Evolutionary conservation across 1,139 yeast genomes (phyloP), one percentile per base, ranked within the genome.

Genomic region (Hemisphaericaspora xylofermentans): DNA sequence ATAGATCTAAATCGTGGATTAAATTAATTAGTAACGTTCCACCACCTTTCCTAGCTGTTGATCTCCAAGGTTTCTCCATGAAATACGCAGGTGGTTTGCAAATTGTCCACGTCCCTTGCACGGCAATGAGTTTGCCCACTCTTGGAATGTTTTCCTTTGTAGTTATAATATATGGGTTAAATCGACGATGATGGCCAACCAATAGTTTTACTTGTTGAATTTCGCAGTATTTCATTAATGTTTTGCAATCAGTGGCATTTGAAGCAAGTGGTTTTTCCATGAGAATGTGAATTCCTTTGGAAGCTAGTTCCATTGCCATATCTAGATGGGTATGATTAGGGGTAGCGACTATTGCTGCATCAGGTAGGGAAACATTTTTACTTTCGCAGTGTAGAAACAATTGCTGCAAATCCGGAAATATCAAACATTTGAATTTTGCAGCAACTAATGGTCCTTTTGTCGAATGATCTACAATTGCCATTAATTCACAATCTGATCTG

Each of bases 1-100:
- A 55, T 35, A 70, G 54, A 51, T 70, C 76, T 45, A 70, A 60
- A 48, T 70, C 76, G 44, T 70, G 75, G 38, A 70, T 63, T 43
- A 70, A 58, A 45, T 70, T 70, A 43, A 70, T 69, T 42, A 69
- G 56, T 9, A 68, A 50, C 4, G 64, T 64, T 0, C 75, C 74
- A 4, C 75, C 74, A 4, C 74, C 74, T 16, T 59, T 56, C 10
- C 50, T 52, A 15, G 48, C 47, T 31, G 61, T 58, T 5, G 64
- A 56, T 49, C 74, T 58, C 74, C 75, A 69, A 1, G 65, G 63
- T 14, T 67, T 60, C 28, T 51, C 58, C 27, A 52, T 38, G 44
- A 54, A 69, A 46, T 69, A 69, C 6, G 53, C 50, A n/a, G 57
- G 52, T 9, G 66, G 66, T 45, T 69, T 69, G 33, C 58, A 56